Percentiles rank a stretch among this genome's conserved stretches.
Conservation (phyloP, 179 eudicot species). For the Beta lomatogona region DNA sequence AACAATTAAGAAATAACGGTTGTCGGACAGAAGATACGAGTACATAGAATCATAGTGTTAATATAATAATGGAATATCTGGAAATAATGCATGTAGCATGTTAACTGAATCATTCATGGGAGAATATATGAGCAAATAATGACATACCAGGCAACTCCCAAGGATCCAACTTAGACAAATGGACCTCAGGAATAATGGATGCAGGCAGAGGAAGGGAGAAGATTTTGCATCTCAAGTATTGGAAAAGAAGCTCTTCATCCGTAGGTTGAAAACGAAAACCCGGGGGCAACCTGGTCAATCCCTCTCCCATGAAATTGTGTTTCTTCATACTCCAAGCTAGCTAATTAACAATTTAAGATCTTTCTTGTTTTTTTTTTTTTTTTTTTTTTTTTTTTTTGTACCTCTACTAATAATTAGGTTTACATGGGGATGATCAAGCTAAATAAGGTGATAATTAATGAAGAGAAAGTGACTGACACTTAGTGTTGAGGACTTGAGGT, state of each 20-base stretch:
- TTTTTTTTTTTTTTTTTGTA: not conserved
- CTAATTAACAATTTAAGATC: too few relatives aligned
- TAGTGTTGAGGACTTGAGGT: too few relatives aligned
- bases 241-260: slow-evolving; percentile 31
- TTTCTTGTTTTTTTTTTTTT: not conserved
- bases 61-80: too few relatives aligned
- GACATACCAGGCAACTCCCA: slow-evolving; percentile 36
- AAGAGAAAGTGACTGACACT: too few relatives aligned
- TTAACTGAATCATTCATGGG: too few relatives aligned
- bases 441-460: too few relatives aligned
- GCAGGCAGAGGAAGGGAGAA: slow-evolving; percentile 35
- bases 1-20: too few relatives aligned
- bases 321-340: slow-evolving; percentile 20
- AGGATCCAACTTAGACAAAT: slow-evolving; percentile 26
- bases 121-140: not conserved
- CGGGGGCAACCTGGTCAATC: slow-evolving; percentile 23
- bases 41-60: too few relatives aligned
- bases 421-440: too few relatives aligned
- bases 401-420: too few relatives aligned
- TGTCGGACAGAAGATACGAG: too few relatives aligned
- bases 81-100: too few relatives aligned
- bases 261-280: slow-evolving; percentile 17
- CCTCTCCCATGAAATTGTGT: slow-evolving; percentile 17
- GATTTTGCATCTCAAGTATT: slow-evolving; percentile 33
- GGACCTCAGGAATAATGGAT: slow-evolving; percentile 33